Conservation (phyloP, 2,329 filamentous ascomycete genomes). For the Xylariaceae sp. region DNA sequence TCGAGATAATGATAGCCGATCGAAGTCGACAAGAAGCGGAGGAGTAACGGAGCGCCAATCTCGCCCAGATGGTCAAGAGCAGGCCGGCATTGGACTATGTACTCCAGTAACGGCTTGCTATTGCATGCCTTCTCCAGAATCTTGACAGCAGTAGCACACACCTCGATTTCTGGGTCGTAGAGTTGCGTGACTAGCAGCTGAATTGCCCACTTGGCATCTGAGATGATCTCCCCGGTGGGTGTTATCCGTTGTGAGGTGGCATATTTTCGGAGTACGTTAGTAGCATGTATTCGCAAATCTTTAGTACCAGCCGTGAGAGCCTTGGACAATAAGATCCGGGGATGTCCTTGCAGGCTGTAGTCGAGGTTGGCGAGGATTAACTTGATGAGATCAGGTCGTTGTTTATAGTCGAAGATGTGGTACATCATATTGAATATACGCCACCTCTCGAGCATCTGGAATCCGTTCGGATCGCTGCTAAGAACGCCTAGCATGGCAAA, state of each 20-base stretch:
- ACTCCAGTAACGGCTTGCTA: constrained; percentile 82
- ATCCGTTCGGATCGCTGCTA: constrained; percentile 73
- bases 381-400: constrained; percentile 87
- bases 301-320: constrained; percentile 88
- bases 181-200: constrained; percentile 95
- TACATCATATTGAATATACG: constrained; percentile 99
- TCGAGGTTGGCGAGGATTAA: constrained; percentile 86
- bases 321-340: constrained; percentile 87
- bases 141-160: constrained; percentile 93
- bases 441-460: constrained; percentile 91
- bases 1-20: constrained; percentile 97
- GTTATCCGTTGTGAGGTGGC: constrained; percentile 53
- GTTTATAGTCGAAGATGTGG: constrained; percentile 87
- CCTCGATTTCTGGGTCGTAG: constrained; percentile 94
- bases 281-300: constrained; percentile 84
- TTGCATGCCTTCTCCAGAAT: constrained; percentile 98
- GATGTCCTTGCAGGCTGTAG: constrained; percentile 82
- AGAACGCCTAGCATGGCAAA: constrained; percentile 87
- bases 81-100: constrained; percentile 92
- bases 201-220: constrained; percentile 91
- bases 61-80: constrained; percentile 93
- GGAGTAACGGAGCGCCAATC: constrained; percentile 85
- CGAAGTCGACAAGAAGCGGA: constrained; percentile 91
- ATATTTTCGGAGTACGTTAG: constrained; percentile 81
- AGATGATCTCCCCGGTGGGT: constrained; percentile 39